A percentile compares a stretch with the other conserved stretches of the same genome.
Conservation (phyloP, 805 yeast species). For the Saccharomycopsis fibuligera region DNA sequence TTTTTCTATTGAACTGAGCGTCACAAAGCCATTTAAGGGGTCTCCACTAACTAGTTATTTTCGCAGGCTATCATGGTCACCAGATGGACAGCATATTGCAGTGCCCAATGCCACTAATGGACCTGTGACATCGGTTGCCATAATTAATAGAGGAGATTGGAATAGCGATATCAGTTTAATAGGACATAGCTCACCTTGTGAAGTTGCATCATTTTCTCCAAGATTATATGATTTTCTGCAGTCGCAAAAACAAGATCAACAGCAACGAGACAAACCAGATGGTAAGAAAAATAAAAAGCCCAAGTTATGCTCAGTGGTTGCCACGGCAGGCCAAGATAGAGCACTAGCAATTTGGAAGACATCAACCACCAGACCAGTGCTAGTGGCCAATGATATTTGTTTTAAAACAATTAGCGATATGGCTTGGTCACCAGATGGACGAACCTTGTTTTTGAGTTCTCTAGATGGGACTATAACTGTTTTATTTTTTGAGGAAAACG, state of each 20-base stretch:
- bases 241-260: constrained; percentile 32
- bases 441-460: constrained; percentile 65
- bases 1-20: constrained; percentile 79
- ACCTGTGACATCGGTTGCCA: constrained; percentile 67
- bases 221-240: constrained; percentile 46
- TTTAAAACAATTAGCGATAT: constrained; percentile 80
- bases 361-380: constrained; percentile 62
- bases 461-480: constrained; percentile 78
- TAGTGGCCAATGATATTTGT: constrained; percentile 71
- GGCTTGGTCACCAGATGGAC: constrained; percentile 83
- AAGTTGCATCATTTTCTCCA: constrained; percentile 72
- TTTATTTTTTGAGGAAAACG: constrained; percentile 54
- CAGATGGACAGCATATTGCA: constrained; percentile 83
- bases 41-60: constrained; percentile 92
- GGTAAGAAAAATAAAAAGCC: constrained; percentile 27
- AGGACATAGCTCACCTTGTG: constrained; percentile 84
- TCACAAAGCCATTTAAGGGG: constrained; percentile 76
- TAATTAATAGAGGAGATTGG: constrained; percentile 76
- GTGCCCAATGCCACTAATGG: constrained; percentile 84
- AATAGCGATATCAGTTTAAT: constrained; percentile 65
- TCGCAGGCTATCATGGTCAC: constrained; percentile 81
- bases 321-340: constrained; percentile 94
- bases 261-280: constrained; percentile 20
- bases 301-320: constrained; percentile 63
- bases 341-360: constrained; percentile 88